Conservation (phyloP, 2,329 filamentous ascomycete genomes). For the Neonectria faginata region DNA sequence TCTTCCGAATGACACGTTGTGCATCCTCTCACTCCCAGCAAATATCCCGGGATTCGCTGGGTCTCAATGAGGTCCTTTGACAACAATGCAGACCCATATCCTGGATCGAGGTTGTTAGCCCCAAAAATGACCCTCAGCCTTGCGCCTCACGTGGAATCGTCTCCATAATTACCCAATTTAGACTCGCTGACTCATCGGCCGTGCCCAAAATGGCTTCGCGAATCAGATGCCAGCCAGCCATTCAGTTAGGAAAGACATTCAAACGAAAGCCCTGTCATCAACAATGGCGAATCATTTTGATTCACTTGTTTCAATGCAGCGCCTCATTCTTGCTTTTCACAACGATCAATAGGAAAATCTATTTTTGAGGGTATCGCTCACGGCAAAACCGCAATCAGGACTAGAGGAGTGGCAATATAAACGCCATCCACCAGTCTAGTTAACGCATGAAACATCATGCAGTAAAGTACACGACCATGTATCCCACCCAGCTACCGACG, state of each 20-base stretch:
- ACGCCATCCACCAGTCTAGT: conserved; percentile 9
- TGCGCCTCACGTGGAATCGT: conserved; percentile 47
- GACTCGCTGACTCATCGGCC: conserved; percentile 43
- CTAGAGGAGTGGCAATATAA: conserved; percentile 1
- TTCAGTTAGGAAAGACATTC: conserved; percentile 21
- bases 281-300: not conserved
- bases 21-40: not conserved
- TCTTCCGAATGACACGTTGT: not conserved
- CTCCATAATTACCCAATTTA: conserved; percentile 39
- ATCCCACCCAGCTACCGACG: conserved; percentile 93
- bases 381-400: conserved; percentile 5
- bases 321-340: not conserved
- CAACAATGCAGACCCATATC: conserved; percentile 13
- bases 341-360: conserved; percentile 7
- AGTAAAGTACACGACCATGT: conserved; percentile 89
- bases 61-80: conserved; percentile 4
- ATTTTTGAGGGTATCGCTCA: conserved; percentile 25
- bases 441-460: conserved; percentile 50
- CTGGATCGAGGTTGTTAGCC: conserved; percentile 35
- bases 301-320: not conserved
- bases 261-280: not conserved
- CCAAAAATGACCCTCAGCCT: conserved; percentile 43
- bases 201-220: conserved; percentile 10
- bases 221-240: conserved; percentile 14
- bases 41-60: not conserved